A percentile compares a stretch with the other conserved stretches of the same genome.
Conservation (phyloP, 345 rosid species). For the Sisymbrium irio region DNA sequence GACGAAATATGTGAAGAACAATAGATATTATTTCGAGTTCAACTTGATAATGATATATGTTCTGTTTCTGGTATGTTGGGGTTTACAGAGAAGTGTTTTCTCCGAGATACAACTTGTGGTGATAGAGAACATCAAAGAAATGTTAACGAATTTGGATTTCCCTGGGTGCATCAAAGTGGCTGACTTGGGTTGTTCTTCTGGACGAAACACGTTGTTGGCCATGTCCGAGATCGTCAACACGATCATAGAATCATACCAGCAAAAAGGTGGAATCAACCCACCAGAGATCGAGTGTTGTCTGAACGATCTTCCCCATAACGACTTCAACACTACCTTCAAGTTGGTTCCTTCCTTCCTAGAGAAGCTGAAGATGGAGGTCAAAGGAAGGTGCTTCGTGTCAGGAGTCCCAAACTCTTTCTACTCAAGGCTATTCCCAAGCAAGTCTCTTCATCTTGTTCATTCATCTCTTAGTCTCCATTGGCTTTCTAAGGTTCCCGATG, state of each 20-base stretch:
- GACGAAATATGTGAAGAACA: not conserved
- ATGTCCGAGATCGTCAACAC: conserved; percentile 13
- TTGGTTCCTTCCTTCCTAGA: not conserved
- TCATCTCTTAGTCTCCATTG: conserved; percentile 39
- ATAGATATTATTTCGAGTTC: not conserved
- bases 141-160: not conserved
- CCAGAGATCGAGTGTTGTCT: conserved; percentile 34
- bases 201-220: conserved; percentile 33
- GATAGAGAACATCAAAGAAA: not conserved
- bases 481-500: conserved; percentile 33
- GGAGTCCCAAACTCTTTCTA: conserved; percentile 46
- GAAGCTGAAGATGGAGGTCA: not conserved
- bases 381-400: conserved; percentile 25
- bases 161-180: conserved; percentile 20
- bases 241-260: not conserved
- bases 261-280: not conserved
- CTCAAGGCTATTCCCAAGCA: conserved; percentile 38
- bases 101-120: conserved; percentile 30
- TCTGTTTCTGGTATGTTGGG: not conserved
- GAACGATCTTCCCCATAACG: conserved; percentile 45
- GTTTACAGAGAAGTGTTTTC: not conserved
- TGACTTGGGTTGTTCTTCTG: conserved; percentile 50
- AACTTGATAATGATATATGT: not conserved
- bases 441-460: conserved; percentile 28
- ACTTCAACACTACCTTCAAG: conserved; percentile 33